Conservation (phyloP, 1,284 basidiomycete genomes). For the Boletus sp. region DNA sequence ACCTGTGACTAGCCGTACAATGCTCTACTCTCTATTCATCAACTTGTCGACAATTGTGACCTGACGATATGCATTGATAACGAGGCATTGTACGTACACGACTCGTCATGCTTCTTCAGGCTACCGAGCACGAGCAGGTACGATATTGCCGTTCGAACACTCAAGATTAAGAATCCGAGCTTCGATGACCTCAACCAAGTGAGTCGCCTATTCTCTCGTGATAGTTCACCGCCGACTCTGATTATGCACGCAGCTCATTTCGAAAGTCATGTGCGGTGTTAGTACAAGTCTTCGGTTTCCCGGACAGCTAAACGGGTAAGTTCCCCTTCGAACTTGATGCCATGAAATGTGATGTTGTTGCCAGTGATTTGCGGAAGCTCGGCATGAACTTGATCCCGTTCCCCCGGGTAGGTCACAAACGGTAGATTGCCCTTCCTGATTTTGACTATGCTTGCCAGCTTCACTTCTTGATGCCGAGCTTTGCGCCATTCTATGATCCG, state of each 20-base stretch:
- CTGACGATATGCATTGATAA: constrained; percentile 91
- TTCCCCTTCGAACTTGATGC: neutral
- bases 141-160: constrained; percentile 74
- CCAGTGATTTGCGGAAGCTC: constrained; percentile 87
- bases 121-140: constrained; percentile 45
- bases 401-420: constrained; percentile 61
- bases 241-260: constrained; percentile 53
- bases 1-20: constrained; percentile 70
- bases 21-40: constrained; percentile 84
- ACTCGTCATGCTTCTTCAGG: neutral
- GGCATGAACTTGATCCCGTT: constrained; percentile 92
- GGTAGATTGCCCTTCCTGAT: neutral
- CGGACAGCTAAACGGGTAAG: constrained; percentile 85
- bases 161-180: constrained; percentile 68
- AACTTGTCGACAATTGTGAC: constrained; percentile 89
- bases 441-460: constrained; percentile 42
- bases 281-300: constrained; percentile 91
- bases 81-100: constrained; percentile 72
- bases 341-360: constrained; percentile 1
- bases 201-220: constrained; percentile 32
- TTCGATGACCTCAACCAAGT: constrained; percentile 81
- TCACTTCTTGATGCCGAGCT: constrained; percentile 89
- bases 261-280: constrained; percentile 86
- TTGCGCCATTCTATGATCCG: constrained; percentile 74
- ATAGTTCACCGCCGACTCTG: neutral